Evolutionary conservation across 2,329 filamentous ascomycete species (phyloP).

Genomic region (Aureobasidium vineae): DNA sequence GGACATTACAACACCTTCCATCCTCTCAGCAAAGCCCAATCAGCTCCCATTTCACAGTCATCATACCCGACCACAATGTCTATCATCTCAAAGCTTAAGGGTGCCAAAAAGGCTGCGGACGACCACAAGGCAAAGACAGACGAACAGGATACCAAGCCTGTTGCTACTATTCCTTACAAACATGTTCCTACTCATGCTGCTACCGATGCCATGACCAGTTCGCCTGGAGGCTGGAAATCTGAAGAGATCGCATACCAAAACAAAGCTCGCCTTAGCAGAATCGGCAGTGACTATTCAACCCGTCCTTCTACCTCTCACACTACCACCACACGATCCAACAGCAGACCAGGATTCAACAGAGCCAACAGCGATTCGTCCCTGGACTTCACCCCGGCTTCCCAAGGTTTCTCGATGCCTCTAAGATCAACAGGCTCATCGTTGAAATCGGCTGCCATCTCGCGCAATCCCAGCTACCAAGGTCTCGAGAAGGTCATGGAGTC

Average conservation of each 20-base stretch:
- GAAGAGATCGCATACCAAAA: conserved; percentile 24
- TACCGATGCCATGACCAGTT: conserved; percentile 32
- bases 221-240: conserved; percentile 20
- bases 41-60: not conserved
- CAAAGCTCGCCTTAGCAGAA: conserved; percentile 24
- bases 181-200: conserved; percentile 36
- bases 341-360: conserved; percentile 17
- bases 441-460: conserved; percentile 3
- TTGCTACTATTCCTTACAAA: conserved; percentile 30
- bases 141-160: conserved; percentile 11
- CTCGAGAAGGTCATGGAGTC: conserved; percentile 23
- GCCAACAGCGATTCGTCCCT: conserved; percentile 22
- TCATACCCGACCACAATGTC: conserved; percentile 33
- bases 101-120: conserved; percentile 35
- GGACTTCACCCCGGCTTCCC: conserved; percentile 8
- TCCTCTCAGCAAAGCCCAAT: not conserved
- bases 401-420: not conserved
- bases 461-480: conserved; percentile 22
- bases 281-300: conserved; percentile 22
- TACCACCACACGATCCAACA: conserved; percentile 1
- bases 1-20: not conserved
- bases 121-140: conserved; percentile 33
- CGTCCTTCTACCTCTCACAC: conserved; percentile 21
- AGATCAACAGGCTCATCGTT: conserved; percentile 18
- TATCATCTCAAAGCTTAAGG: conserved; percentile 38